These are phyloP conservation scores for Protomyces inundatus DNA, from an alignment of 1,139 yeast genomes.

Conservation along the genomic window DNA sequence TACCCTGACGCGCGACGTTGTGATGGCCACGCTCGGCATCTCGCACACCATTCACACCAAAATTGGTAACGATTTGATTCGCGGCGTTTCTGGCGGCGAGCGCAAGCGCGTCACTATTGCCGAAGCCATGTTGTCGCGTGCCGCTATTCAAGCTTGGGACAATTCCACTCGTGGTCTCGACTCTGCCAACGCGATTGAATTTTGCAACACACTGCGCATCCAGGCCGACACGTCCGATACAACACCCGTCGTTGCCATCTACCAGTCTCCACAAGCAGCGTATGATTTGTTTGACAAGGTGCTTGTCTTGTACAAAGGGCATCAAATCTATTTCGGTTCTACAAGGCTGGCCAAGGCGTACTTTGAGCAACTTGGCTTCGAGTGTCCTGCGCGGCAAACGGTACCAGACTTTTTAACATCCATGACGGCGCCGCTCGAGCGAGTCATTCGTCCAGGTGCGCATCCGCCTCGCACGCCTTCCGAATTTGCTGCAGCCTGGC, in stretches of 20 bases:
- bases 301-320: slow-evolving; percentile 64
- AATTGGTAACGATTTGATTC: slow-evolving; percentile 64
- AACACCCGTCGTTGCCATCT: slow-evolving; percentile 68
- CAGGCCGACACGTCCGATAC: slow-evolving; percentile 52
- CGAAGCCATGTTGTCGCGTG: slow-evolving; percentile 52
- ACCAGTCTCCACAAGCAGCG: slow-evolving; percentile 72
- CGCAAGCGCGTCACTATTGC: slow-evolving; percentile 76
- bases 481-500: slow-evolving; percentile 66
- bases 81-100: slow-evolving; percentile 85
- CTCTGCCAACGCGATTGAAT: slow-evolving; percentile 59
- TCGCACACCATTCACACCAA: slow-evolving; percentile 57
- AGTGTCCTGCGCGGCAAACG: slow-evolving; percentile 67
- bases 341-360: slow-evolving; percentile 54
- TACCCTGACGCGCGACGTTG: slow-evolving; percentile 58
- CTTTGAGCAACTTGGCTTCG: slow-evolving; percentile 62
- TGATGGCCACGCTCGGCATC: slow-evolving; percentile 64
- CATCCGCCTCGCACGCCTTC: slow-evolving; percentile 63
- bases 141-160: slow-evolving; percentile 65
- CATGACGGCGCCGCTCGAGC: slow-evolving; percentile 45
- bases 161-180: slow-evolving; percentile 69
- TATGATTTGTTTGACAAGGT: slow-evolving; percentile 63
- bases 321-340: slow-evolving; percentile 69
- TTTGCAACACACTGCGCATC: slow-evolving; percentile 60
- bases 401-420: slow-evolving; percentile 74
- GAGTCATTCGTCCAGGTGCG: slow-evolving; percentile 46